Conservation (phyloP, 2,329 filamentous ascomycete genomes). For the Phyllosticta ampelicida region DNA sequence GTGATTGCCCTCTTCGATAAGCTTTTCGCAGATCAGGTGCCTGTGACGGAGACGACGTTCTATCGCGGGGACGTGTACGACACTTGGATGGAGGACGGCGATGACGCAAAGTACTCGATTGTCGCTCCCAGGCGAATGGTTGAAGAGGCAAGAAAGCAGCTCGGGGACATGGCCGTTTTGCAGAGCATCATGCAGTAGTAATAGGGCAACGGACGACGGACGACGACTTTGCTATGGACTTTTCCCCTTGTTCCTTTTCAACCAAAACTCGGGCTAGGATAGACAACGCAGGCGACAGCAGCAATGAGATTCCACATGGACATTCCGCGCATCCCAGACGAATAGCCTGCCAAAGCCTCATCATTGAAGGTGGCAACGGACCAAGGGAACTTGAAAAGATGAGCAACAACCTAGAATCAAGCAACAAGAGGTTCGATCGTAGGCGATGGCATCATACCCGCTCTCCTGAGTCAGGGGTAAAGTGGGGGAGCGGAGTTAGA, state of each 20-base stretch:
- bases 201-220: not conserved
- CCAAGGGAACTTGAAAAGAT: not conserved
- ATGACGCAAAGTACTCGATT: conserved; percentile 24
- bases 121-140: conserved; percentile 25
- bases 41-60: conserved; percentile 19
- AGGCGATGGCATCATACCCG: not conserved
- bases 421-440: not conserved
- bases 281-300: not conserved
- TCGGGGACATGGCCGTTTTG: conserved; percentile 1
- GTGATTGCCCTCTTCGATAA: conserved; percentile 24
- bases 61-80: conserved; percentile 24
- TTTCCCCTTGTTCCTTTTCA: not conserved
- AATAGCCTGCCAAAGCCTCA: too few relatives aligned
- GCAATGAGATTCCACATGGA: not conserved
- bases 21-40: conserved; percentile 24
- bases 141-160: conserved; percentile 17
- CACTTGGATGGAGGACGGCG: conserved; percentile 25
- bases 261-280: not conserved
- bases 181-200: not conserved
- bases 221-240: too few relatives aligned
- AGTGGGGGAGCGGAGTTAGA: not conserved
- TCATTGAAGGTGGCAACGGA: not conserved
- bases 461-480: not conserved
- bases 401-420: too few relatives aligned
- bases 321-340: too few relatives aligned